These are phyloP conservation scores for Cichorium intybus DNA, from an alignment of 140 eudicot species.

Conservation along the genomic window DNA sequence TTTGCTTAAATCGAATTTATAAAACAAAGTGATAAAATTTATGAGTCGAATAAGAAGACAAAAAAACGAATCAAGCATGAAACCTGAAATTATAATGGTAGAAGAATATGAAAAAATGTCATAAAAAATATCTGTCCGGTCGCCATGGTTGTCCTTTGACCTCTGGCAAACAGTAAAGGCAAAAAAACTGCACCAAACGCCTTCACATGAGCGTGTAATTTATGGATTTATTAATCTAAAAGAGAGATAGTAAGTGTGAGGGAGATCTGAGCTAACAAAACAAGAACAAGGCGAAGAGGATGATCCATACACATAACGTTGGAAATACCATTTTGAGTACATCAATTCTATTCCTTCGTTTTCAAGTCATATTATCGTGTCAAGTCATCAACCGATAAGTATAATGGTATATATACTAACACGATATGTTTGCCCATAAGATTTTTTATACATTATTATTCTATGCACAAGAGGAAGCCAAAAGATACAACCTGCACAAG, in stretches of 20 bases:
- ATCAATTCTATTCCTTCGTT: no score
- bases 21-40: neutral
- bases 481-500: constrained; percentile 11
- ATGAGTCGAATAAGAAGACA: neutral
- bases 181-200: constrained; percentile 13
- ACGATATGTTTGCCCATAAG: neutral
- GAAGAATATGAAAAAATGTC: neutral
- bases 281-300: neutral
- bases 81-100: neutral
- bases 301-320: neutral
- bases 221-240: neutral
- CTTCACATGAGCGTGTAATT: constrained; percentile 22
- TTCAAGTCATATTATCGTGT: neutral
- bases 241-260: neutral
- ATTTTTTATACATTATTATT: constrained; percentile 16
- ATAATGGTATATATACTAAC: neutral
- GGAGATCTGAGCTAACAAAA: constrained; percentile 27
- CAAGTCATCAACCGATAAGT: no score
- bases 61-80: neutral
- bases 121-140: constrained; percentile 6
- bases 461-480: constrained; percentile 17
- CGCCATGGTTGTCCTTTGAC: constrained; percentile 21
- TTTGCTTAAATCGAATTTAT: neutral
- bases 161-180: constrained; percentile 21
- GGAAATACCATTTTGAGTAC: neutral